Conservation (phyloP, 768 basidiomycete genomes). For the Panaeolus cyanescens region DNA sequence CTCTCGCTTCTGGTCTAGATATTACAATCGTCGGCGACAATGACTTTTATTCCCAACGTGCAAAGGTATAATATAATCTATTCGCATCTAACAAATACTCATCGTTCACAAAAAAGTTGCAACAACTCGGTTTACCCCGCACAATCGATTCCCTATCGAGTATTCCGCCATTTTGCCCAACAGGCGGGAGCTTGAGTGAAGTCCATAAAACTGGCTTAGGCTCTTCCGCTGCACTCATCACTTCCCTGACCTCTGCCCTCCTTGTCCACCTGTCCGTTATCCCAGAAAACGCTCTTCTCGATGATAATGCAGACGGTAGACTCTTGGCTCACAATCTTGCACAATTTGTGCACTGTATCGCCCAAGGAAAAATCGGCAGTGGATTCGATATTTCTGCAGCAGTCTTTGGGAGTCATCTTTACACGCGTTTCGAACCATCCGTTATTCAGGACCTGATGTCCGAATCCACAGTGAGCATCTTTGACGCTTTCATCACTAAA, state of each 20-base stretch:
- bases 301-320: conserved; percentile 46
- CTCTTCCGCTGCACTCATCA: conserved; percentile 95
- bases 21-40: conserved; percentile 91
- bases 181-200: conserved; percentile 65
- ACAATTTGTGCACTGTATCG: conserved; percentile 93
- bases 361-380: conserved; percentile 97
- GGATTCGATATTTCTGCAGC: conserved; percentile 97
- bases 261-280: conserved; percentile 76
- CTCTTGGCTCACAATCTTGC: conserved; percentile 87
- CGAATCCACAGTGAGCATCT: conserved; percentile 44
- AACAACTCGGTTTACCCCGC: conserved; percentile 58
- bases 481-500: conserved; percentile 3
- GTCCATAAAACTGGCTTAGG: conserved; percentile 99
- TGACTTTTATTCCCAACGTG: conserved; percentile 95
- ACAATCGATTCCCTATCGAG: conserved; percentile 63
- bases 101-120: conserved; percentile 53
- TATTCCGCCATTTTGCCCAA: conserved; percentile 76
- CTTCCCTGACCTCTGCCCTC: conserved; percentile 87
- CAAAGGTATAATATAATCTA: conserved; percentile 53
- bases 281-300: conserved; percentile 46
- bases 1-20: conserved; percentile 59
- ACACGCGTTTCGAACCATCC: conserved; percentile 80
- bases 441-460: conserved; percentile 70
- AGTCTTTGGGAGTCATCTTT: conserved; percentile 92
- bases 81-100: not conserved